These are phyloP conservation scores for Deuterostichococcus epilithicus DNA, from an alignment of 139 green algal species.

Conservation along the genomic window DNA sequence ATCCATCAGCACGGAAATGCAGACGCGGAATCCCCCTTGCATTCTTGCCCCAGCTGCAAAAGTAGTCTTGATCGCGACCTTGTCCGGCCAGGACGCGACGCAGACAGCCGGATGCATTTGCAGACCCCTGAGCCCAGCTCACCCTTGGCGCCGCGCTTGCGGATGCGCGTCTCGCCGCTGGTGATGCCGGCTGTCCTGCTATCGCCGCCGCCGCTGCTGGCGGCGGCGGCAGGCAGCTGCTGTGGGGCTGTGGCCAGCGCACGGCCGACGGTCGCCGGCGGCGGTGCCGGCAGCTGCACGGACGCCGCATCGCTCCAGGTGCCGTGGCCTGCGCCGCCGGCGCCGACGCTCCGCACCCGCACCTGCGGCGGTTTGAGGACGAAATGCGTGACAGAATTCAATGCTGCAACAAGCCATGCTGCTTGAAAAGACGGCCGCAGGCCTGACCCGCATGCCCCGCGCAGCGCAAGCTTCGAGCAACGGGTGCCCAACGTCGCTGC, in stretches of 20 bases:
- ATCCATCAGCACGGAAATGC: too few species aligned
- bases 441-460: neutral
- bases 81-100: too few species aligned
- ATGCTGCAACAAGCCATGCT: neutral
- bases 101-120: too few species aligned
- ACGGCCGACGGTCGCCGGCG: neutral
- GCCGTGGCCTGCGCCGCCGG: slow-evolving; percentile 49
- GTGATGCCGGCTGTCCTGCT: neutral
- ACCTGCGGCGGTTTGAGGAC: slow-evolving; percentile 19
- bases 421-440: neutral
- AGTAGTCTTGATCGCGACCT: too few species aligned
- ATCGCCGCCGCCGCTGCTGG: neutral
- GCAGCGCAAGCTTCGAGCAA: neutral
- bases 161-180: neutral
- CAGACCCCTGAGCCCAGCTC: too few species aligned
- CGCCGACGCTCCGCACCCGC: slow-evolving; percentile 48
- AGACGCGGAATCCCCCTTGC: too few species aligned
- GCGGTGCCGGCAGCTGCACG: slow-evolving; percentile 12
- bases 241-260: neutral
- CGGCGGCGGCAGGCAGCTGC: neutral
- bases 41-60: too few species aligned
- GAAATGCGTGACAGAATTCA: too few species aligned
- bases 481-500: neutral
- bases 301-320: slow-evolving; percentile 41
- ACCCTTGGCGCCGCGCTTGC: neutral